Base-by-base conservation (phyloP, 768 basidiomycete genomes). In the Scleroderma bovista region DNA sequence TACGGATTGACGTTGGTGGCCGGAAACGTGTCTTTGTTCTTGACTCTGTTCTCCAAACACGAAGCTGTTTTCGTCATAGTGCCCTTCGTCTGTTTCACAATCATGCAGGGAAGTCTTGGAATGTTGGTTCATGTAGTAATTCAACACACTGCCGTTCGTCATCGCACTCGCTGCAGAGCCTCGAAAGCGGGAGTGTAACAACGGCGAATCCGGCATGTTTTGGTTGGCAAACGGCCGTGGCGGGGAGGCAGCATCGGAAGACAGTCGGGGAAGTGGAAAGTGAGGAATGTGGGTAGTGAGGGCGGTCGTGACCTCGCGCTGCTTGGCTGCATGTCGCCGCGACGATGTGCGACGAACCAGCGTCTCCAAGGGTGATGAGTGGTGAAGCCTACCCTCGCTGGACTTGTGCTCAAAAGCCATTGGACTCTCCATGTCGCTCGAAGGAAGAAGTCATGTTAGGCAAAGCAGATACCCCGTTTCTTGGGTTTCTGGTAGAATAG, bases 311-410 rank as follows among this genome's bases (percentile, higher is more conserved):
- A 32, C 26, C 31, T 52, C 46, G 15, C 42, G 53, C 10, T 49
- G 55, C 40, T 44, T 54, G 37, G 40, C n/a, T 29, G 24, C 53
- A 33, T 50, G 51, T 55, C 70, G 73, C 59, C 65, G 74, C 56
- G 70, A 70, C 22, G 84, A 83, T 8, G 80, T 74, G 48, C 70
- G 69, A 50, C 77, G 74, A 48, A 77, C 78, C 43, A 86, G 75
- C 3, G 75, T 69, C 36, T 80, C 76, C 36, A 86, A 71, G 7
- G 84, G 84, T 2, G 85, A 86, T 19, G 74, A 66, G 51, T 64
- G 60, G 46, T 69, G 57, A 17, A 76, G 48, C 44, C 55, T 65
- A 47, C 61, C 65, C 23, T 66, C 52, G 33, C 48, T 58, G 22
- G 57, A 56, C 48, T 44, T 48, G 37, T 38, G 51, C 50, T 57